A percentile compares a stretch with the other conserved stretches of the same genome.
phyloP scores from a whole-genome alignment of 352 stramenopile genomes.

The Phytopythium kandeliae region DNA sequence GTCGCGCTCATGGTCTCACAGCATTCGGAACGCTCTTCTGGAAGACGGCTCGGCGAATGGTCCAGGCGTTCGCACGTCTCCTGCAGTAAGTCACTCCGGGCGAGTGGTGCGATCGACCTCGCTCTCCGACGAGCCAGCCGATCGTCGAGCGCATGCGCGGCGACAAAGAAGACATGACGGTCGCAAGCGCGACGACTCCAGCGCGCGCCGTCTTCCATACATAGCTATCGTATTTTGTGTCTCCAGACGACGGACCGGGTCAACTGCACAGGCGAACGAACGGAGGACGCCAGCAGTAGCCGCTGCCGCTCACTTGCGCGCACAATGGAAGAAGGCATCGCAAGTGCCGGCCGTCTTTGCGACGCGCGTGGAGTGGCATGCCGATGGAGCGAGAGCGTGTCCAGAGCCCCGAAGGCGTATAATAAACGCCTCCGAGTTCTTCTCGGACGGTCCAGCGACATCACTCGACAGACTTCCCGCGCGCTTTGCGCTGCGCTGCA shows the following conservation, averaged over 20 bases:
- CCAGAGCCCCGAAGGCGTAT: no score
- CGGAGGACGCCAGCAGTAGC: background rate
- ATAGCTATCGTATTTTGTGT: background rate
- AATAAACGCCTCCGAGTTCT: no score
- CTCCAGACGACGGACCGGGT: no score
- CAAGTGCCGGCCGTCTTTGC: no score
- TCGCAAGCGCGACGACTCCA: background rate
- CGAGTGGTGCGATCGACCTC: background rate
- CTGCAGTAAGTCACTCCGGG: constrained; percentile 23
- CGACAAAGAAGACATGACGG: constrained; percentile 1
- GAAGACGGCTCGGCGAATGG: constrained; percentile 55
- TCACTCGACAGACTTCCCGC: background rate
- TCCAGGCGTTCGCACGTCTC: constrained; percentile 50
- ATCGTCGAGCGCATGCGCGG: background rate
- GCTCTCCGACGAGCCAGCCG: background rate
- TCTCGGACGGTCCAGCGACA: no score
- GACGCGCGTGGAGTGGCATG: no score
- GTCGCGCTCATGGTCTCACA: constrained; percentile 12
- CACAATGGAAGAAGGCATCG: background rate
- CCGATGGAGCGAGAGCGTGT: no score
- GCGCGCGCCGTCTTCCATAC: background rate
- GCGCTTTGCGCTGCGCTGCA: constrained; percentile 9
- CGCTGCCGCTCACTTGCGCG: background rate
- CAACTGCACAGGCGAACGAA: background rate
- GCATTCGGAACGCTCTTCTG: constrained; percentile 59